These are phyloP conservation scores for Xylogone sp. DNA, from an alignment of 2,329 filamentous ascomycete species.

Conservation along the genomic window DNA sequence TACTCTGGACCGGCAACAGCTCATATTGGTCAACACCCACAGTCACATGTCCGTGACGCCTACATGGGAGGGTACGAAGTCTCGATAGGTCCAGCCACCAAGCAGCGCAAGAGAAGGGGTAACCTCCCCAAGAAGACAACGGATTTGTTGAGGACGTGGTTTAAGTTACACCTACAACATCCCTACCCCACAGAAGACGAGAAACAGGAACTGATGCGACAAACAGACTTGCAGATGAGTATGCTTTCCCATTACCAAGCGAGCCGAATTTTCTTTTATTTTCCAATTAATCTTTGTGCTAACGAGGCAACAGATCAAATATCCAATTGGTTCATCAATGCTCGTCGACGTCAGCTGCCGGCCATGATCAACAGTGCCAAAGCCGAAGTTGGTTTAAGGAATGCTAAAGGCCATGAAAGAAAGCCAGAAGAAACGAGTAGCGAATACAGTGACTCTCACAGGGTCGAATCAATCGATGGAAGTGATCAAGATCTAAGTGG, in stretches of 20 bases:
- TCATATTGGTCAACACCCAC: constrained; percentile 15
- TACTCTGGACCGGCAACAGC: constrained; percentile 11
- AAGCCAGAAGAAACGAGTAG: constrained; percentile 26
- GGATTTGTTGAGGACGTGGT: constrained; percentile 77
- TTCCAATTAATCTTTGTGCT: no score
- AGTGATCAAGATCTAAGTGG: constrained; percentile 8
- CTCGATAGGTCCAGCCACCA: constrained; percentile 11
- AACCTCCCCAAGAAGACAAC: constrained; percentile 91
- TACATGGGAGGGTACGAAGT: constrained; percentile 4
- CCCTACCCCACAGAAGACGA: constrained; percentile 87
- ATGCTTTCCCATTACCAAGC: constrained; percentile 36
- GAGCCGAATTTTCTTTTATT: no score
- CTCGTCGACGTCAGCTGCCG: constrained; percentile 62
- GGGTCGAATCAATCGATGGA: constrained; percentile 17
- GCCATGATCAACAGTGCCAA: constrained; percentile 54
- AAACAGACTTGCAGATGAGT: constrained; percentile 77
- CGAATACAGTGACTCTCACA: constrained; percentile 19
- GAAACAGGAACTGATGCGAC: constrained; percentile 74
- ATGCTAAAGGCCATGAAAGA: constrained; percentile 30
- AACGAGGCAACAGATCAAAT: constrained; percentile 53
- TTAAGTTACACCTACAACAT: constrained; percentile 70
- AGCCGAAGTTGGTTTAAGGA: constrained; percentile 37
- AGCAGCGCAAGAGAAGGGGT: constrained; percentile 60
- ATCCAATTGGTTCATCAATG: constrained; percentile 81
- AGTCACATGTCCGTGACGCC: constrained; percentile 7